Evolutionary conservation across 164 flowering plant genomes (phyloP), one percentile per base, ranked within the genome.

Genomic region (Liriodendron chinense): DNA sequence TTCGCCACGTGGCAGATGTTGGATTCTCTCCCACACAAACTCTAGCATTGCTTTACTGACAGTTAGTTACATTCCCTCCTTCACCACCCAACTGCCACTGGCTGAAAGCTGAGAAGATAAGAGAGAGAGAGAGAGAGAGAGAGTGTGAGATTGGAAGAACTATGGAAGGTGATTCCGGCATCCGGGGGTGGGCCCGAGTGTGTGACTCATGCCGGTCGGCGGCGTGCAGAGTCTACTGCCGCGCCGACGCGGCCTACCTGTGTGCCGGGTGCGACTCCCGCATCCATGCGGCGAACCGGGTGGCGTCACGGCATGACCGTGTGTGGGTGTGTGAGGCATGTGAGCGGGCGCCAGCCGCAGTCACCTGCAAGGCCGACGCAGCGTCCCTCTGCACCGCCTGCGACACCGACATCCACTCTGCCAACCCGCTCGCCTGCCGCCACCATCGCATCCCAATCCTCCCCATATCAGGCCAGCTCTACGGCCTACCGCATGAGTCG

Each of bases 311-410:
- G 26, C 77, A 74, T 56, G 77, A 67, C 25, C 77, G 77, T 7
- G 81, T 92, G 93, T 0, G 92, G 91, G 87, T 93, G 43, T 93
- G 98, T 78, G 93, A 91, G 76, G 86, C 91, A 3, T 95, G 98
- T 70, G 92, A 93, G 83, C 73, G 83, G 0, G 87, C 91, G 0
- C 97, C 98, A 0, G 97, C 98, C 1, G 89, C 94, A 1, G 82
- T 93, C 68, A 69, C 88, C 34, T 95, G 98, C 87, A 92, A 92
- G 77, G 98, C 98, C 1, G 97, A 93, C 57, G 93, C 94, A 0
- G 98, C 96, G 0, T 84, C 94, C 0, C 92, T 95, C 14, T 95
- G 98, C 75, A 68, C 85, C 56, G 48, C 78, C 56, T 93, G 98
- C 71, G 98, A 95, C 73, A 86, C 89, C 0, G 90, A 89, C 61